A percentile compares a stretch with the other conserved stretches of the same genome.
Evolutionary conservation across 768 basidiomycete genomes (phyloP).

Genomic region (Mycena epipterygia): DNA sequence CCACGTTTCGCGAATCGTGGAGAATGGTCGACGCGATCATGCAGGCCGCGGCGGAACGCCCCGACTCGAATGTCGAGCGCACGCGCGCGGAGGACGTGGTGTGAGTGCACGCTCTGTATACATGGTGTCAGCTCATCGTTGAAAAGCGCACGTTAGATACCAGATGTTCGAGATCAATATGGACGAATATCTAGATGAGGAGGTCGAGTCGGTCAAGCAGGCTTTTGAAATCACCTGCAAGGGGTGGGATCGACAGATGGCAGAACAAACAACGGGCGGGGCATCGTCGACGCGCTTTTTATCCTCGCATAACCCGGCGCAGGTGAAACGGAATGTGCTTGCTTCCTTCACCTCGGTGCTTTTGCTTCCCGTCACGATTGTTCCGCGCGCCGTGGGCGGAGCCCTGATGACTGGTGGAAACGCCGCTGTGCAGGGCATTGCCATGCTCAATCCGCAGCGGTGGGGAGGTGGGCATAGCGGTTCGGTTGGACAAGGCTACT

Average conservation of each 20-base stretch:
- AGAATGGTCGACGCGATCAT: constrained; percentile 85
- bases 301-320: constrained; percentile 87
- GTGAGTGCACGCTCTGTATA: constrained; percentile 57
- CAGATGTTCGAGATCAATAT: constrained; percentile 96
- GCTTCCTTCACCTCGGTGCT: constrained; percentile 93
- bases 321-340: constrained; percentile 92
- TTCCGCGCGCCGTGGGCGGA: constrained; percentile 84
- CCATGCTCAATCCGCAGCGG: constrained; percentile 91
- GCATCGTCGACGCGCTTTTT: constrained; percentile 73
- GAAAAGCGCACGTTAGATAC: constrained; percentile 65
- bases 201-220: constrained; percentile 85
- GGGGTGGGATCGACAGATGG: constrained; percentile 75
- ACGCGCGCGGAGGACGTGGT: constrained; percentile 85
- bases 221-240: constrained; percentile 82
- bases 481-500: constrained; percentile 47
- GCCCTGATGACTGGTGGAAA: constrained; percentile 78
- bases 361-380: constrained; percentile 94
- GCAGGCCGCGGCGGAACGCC: constrained; percentile 61
- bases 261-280: constrained; percentile 35
- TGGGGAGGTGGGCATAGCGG: constrained; percentile 70
- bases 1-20: constrained; percentile 91
- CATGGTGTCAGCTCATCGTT: constrained; percentile 30
- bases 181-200: constrained; percentile 98
- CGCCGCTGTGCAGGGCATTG: constrained; percentile 85
- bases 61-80: constrained; percentile 56